Conservation (phyloP, 441 rosid species). For the Gossypium lobatum region DNA sequence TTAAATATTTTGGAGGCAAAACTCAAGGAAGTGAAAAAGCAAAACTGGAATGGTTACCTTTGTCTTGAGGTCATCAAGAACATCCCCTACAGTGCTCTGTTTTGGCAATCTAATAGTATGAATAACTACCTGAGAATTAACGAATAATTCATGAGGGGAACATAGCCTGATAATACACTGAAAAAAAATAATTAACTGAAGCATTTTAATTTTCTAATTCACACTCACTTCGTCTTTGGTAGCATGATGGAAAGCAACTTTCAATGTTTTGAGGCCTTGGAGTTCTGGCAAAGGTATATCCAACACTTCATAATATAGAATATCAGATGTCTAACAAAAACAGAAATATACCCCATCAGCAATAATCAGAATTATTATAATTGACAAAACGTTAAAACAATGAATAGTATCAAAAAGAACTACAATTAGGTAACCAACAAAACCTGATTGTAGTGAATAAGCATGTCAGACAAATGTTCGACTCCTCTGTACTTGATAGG, state of each 20-base stretch:
- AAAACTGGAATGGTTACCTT: conserved; percentile 34
- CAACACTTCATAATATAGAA: conserved; percentile 65
- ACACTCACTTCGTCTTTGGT: conserved; percentile 65
- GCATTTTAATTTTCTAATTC: conserved; percentile 8
- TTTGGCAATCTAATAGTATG: conserved; percentile 68
- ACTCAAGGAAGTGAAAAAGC: background rate
- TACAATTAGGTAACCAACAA: conserved; percentile 11
- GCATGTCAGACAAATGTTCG: conserved; percentile 64
- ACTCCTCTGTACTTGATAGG: conserved; percentile 70
- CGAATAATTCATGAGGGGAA: conserved; percentile 15
- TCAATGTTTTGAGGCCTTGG: conserved; percentile 64
- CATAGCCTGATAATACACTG: conserved; percentile 10
- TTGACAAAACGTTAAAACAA: background rate
- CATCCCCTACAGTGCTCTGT: conserved; percentile 74
- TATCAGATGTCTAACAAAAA: conserved; percentile 54
- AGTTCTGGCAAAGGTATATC: conserved; percentile 76
- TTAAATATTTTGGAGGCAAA: background rate
- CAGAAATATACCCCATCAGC: conserved; percentile 11
- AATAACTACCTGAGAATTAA: conserved; percentile 44
- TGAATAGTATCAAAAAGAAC: conserved; percentile 13
- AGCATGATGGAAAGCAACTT: conserved; percentile 69
- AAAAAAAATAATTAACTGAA: conserved; percentile 13
- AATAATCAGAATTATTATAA: background rate
- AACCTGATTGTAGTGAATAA: conserved; percentile 74
- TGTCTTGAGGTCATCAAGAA: conserved; percentile 57